phyloP scores from a whole-genome alignment of 257 asterid species.

The Plantago elongata region DNA sequence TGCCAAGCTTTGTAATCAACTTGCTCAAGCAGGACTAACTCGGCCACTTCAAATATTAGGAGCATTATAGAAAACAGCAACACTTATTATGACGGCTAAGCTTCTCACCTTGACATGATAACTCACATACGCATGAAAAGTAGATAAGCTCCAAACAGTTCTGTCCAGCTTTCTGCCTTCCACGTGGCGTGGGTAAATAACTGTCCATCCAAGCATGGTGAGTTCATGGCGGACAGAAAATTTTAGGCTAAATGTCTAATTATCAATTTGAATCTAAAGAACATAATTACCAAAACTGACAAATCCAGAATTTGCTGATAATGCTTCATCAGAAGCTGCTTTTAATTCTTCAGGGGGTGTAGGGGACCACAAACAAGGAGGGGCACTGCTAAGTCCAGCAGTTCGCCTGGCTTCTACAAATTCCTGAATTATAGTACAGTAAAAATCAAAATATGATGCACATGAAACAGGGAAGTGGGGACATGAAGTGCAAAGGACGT shows the following conservation, averaged over 20 bases:
- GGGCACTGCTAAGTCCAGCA: slow-evolving; percentile 86
- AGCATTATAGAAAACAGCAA: slow-evolving; percentile 10
- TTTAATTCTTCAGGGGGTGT: slow-evolving; percentile 80
- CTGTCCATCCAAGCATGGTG: slow-evolving; percentile 31
- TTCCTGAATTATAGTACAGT: slow-evolving; percentile 43
- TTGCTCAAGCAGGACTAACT: slow-evolving; percentile 12
- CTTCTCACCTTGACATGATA: slow-evolving; percentile 89
- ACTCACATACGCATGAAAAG: slow-evolving; percentile 93
- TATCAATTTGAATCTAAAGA: neutral
- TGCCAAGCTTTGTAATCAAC: neutral
- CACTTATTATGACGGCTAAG: slow-evolving; percentile 3
- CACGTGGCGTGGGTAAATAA: slow-evolving; percentile 87
- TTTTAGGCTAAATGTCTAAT: slow-evolving; percentile 15
- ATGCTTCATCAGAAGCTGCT: slow-evolving; percentile 59
- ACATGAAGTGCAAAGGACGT: neutral
- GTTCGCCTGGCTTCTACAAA: slow-evolving; percentile 89
- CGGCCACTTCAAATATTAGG: slow-evolving; percentile 3
- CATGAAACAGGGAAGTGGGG: neutral
- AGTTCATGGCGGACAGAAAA: slow-evolving; percentile 18
- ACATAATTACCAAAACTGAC: slow-evolving; percentile 79
- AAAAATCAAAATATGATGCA: slow-evolving; percentile 10
- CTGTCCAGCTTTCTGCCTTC: slow-evolving; percentile 91
- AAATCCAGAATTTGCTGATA: slow-evolving; percentile 87
- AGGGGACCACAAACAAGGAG: slow-evolving; percentile 88
- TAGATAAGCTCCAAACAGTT: slow-evolving; percentile 89